Conservation (phyloP, 345 rosid species). For the Populus pruinosa region DNA sequence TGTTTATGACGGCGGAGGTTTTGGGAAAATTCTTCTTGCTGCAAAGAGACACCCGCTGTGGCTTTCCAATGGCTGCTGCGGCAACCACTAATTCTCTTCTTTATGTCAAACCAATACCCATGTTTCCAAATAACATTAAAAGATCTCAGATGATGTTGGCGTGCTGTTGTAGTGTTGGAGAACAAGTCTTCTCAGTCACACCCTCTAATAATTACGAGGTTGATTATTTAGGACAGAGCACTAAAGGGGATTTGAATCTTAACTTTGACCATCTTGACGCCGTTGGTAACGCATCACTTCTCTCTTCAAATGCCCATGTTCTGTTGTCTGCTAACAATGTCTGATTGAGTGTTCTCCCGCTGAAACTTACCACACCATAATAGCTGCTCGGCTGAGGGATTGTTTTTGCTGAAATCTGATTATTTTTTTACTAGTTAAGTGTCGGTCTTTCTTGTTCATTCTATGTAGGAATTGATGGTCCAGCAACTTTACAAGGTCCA, state of each 20-base stretch:
- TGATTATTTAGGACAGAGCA: constrained; percentile 93
- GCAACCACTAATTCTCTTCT: not conserved
- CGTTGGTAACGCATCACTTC: constrained; percentile 34
- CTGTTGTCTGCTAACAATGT: not conserved
- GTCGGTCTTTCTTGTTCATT: not conserved
- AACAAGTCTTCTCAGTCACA: constrained; percentile 66
- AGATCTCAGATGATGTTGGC: not conserved
- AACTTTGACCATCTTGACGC: constrained; percentile 57
- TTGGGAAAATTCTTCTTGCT: not conserved
- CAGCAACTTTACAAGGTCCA: constrained; percentile 69
- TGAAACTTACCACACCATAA: too few species aligned
- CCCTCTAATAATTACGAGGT: constrained; percentile 57
- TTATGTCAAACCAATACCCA: not conserved
- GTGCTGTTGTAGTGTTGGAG: constrained; percentile 24
- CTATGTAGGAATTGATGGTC: constrained; percentile 54
- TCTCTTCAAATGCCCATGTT: not conserved
- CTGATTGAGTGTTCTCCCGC: not conserved
- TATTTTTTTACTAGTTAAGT: not conserved
- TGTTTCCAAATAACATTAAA: not conserved
- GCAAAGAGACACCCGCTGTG: not conserved
- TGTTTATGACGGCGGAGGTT: not conserved
- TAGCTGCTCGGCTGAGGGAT: too few species aligned
- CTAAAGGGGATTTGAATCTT: constrained; percentile 91
- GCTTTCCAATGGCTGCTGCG: not conserved
- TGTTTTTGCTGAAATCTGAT: not conserved